Base-by-base conservation (phyloP, 139 green algal genomes). In the Tetratostichococcus sp. region DNA sequence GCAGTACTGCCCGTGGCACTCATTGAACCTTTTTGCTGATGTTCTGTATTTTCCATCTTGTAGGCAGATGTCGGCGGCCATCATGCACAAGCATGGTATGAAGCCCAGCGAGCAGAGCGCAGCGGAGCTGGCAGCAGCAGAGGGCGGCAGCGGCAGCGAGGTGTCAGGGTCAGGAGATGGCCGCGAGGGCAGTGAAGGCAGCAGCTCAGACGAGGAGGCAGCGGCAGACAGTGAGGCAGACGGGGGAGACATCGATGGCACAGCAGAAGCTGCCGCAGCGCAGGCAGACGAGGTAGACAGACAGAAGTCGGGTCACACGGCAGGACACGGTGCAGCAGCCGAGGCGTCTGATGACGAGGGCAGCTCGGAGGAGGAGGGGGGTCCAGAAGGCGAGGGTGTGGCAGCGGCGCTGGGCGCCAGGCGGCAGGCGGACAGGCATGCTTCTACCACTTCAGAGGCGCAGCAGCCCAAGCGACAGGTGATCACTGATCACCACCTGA, bases 31-130 rank as follows among this genome's bases (percentile, higher is more conserved):
- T n/a, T n/a, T n/a, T n/a, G n/a, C n/a, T n/a, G n/a, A n/a, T n/a
- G n/a, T n/a, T 50, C 39, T 50, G 39, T 50, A 11, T 11, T 50
- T 11, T 21, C 39, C 6, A 21, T 11, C 50, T 11, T 50, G 50
- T 17, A 62, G 50, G 19, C 50, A 62, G 19, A 26, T 26, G 19
- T 25, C 83, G 0, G 81, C 79, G 1, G 25, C 80, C 50, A 77
- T 92, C 58, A 59, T 87, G 65, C 68, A 69, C 23, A 85, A 85
- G 79, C 75, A 90, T 39, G 75, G 75, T 1, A 39, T 35, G 14
- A 30, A 68, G 34, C 43, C 67, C 4, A 70, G 30, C 62, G 73
- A 25, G 65, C 31, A 81, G 76, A 87, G 68, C 33, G 32, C 17
- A 0, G 72, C 75, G 59, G 82, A 79, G 43, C 65, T 71, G 35